A percentile compares a stretch with the other conserved stretches of the same genome.
phyloP scores from a whole-genome alignment of 2,329 filamentous ascomycete species.

The Aspergillus sp. region DNA sequence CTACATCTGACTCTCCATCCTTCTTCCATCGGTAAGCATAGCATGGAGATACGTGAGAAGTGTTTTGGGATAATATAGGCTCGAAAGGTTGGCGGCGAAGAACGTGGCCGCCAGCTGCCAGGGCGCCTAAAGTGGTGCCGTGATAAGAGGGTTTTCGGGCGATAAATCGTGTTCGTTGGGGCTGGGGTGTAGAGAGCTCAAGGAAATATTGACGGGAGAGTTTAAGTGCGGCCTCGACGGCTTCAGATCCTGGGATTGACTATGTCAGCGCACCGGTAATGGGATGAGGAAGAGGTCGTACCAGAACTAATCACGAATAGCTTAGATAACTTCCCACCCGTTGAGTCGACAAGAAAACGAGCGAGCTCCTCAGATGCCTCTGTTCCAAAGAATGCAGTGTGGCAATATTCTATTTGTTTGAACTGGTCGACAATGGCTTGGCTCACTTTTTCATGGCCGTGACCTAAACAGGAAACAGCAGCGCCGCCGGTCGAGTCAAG shows the following conservation, averaged over 20 bases:
- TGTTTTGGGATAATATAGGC: constrained; percentile 56
- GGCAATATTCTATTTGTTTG: constrained; percentile 58
- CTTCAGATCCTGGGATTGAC: constrained; percentile 58
- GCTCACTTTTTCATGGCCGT: constrained; percentile 61
- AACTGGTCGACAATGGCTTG: constrained; percentile 62
- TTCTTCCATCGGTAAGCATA: constrained; percentile 62
- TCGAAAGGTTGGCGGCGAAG: constrained; percentile 62
- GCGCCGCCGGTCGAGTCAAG: constrained; percentile 74
- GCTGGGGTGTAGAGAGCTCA: constrained; percentile 54
- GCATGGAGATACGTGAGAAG: constrained; percentile 65
- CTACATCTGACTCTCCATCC: constrained; percentile 53
- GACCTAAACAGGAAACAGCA: constrained; percentile 70
- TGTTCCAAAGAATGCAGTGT: constrained; percentile 60
- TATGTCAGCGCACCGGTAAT: too few relatives aligned
- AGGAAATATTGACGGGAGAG: constrained; percentile 66
- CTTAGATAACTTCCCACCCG: constrained; percentile 53
- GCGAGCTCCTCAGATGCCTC: constrained; percentile 55
- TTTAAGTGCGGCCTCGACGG: constrained; percentile 68
- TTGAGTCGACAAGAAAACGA: constrained; percentile 50
- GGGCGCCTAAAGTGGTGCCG: constrained; percentile 67
- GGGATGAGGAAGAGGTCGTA: constrained; percentile 23
- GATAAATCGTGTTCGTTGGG: constrained; percentile 61
- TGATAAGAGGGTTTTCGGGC: constrained; percentile 67
- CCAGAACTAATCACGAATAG: constrained; percentile 61
- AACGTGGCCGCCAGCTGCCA: constrained; percentile 64